Evolutionary conservation across 176 grass and related monocot species (phyloP).

Genomic region (Raddia guianensis): DNA sequence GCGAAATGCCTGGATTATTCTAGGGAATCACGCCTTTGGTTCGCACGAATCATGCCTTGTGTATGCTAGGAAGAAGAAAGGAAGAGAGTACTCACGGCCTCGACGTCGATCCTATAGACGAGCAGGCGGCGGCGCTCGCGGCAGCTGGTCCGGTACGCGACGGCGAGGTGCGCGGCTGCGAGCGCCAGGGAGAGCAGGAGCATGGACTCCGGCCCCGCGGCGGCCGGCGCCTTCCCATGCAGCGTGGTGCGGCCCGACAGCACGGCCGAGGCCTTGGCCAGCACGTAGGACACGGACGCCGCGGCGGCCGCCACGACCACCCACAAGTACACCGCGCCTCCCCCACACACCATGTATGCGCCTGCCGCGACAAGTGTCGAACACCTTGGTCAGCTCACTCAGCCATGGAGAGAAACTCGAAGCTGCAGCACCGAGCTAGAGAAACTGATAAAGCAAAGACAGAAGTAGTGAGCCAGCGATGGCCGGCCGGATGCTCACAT

Average conservation of each 20-base stretch:
- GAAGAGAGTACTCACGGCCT: slow-evolving; percentile 62
- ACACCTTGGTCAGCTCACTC: not conserved
- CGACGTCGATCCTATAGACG: slow-evolving; percentile 93
- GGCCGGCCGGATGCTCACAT: slow-evolving; percentile 38
- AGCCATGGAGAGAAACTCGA: not conserved
- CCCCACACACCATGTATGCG: slow-evolving; percentile 62
- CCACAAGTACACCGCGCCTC: slow-evolving; percentile 60
- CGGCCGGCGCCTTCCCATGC: slow-evolving; percentile 10
- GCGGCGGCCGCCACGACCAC: slow-evolving; percentile 52
- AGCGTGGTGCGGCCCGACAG: slow-evolving; percentile 16
- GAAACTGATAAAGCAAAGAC: not conserved
- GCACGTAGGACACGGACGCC: slow-evolving; percentile 57
- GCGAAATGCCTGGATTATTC: slow-evolving; percentile 50
- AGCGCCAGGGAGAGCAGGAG: slow-evolving; percentile 69
- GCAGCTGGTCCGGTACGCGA: slow-evolving; percentile 87
- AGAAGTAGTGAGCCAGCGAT: not conserved
- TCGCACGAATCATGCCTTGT: slow-evolving; percentile 6
- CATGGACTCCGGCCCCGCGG: slow-evolving; percentile 46
- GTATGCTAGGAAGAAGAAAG: not conserved
- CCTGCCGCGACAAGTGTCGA: slow-evolving; percentile 37
- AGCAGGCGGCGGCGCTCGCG: slow-evolving; percentile 82
- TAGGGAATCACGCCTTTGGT: not conserved
- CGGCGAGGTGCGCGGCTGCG: slow-evolving; percentile 76
- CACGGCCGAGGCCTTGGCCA: slow-evolving; percentile 58
- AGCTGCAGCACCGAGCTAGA: not conserved